These are phyloP conservation scores for Stylonectria norvegica DNA, from an alignment of 2,329 filamentous ascomycete species.

Conservation along the genomic window DNA sequence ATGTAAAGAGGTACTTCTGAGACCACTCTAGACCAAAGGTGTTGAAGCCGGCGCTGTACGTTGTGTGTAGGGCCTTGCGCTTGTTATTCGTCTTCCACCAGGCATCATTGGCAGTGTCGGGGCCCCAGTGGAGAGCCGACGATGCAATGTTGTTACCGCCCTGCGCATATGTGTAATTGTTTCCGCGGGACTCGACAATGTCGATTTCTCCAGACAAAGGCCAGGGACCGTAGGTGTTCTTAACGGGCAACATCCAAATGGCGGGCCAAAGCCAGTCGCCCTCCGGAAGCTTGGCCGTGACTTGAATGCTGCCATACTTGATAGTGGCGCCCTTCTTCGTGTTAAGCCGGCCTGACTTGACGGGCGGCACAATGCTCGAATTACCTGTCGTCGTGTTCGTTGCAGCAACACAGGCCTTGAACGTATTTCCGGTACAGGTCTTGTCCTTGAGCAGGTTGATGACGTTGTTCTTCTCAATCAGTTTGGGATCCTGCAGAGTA, in stretches of 20 bases:
- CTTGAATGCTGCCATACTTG: constrained; percentile 78
- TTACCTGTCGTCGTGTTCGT: constrained; percentile 72
- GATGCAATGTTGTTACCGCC: constrained; percentile 80
- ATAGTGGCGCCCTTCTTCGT: constrained; percentile 68
- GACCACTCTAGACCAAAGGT: constrained; percentile 83
- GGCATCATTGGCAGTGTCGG: constrained; percentile 65
- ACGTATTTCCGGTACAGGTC: constrained; percentile 60
- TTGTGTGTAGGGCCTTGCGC: constrained; percentile 69
- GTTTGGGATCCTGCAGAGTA: constrained; percentile 66
- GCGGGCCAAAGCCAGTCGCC: constrained; percentile 90
- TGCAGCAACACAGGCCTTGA: constrained; percentile 59
- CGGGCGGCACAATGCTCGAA: constrained; percentile 71
- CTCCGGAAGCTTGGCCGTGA: constrained; percentile 68
- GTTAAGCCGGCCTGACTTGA: constrained; percentile 74
- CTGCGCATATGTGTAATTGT: constrained; percentile 71
- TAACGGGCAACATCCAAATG: constrained; percentile 83
- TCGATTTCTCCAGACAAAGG: constrained; percentile 81
- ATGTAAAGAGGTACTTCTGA: constrained; percentile 84
- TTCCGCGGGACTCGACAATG: constrained; percentile 75
- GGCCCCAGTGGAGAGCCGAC: constrained; percentile 80
- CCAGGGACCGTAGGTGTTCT: constrained; percentile 72
- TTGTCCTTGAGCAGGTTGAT: constrained; percentile 66
- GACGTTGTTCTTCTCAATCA: constrained; percentile 63
- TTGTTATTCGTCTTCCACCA: constrained; percentile 86
- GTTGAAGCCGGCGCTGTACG: constrained; percentile 67